phyloP scores from a whole-genome alignment of 768 basidiomycete species.

The Termitomyces sp. region DNA sequence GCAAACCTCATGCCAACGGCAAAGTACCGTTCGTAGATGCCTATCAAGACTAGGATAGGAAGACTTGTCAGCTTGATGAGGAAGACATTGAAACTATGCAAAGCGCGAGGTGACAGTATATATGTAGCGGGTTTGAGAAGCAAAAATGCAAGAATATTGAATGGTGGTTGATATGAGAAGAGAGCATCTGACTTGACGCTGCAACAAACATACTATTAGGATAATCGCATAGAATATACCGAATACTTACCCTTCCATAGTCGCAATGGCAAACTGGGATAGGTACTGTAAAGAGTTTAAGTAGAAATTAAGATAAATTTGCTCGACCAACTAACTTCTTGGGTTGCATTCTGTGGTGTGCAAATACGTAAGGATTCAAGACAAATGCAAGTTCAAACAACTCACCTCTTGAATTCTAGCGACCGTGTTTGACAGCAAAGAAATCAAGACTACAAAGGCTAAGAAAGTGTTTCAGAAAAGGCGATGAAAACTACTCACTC shows the following conservation, averaged over 20 bases:
- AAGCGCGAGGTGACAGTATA: constrained; percentile 62
- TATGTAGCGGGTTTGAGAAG: constrained; percentile 78
- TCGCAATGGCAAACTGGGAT: constrained; percentile 81
- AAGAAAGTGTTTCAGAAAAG: not conserved
- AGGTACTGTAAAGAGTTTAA: constrained; percentile 59
- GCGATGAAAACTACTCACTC: constrained; percentile 39
- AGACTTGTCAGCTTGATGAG: constrained; percentile 81
- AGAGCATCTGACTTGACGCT: constrained; percentile 87
- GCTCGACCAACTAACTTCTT: constrained; percentile 30
- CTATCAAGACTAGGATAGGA: constrained; percentile 72
- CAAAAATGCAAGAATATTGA: constrained; percentile 76
- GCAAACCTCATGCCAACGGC: constrained; percentile 43
- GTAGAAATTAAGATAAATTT: constrained; percentile 22
- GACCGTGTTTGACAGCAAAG: constrained; percentile 79
- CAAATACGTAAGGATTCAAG: not conserved
- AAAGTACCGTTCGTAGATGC: constrained; percentile 73
- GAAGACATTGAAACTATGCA: constrained; percentile 85
- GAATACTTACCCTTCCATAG: constrained; percentile 71
- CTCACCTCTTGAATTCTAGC: constrained; percentile 67
- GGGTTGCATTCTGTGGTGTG: constrained; percentile 36
- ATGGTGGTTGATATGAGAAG: constrained; percentile 89
- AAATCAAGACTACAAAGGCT: constrained; percentile 3
- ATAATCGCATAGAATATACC: not conserved
- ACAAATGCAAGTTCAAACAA: not conserved
- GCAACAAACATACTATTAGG: not conserved